Conservation (phyloP, 2,329 filamentous ascomycete genomes). For the Exophiala sp. region DNA sequence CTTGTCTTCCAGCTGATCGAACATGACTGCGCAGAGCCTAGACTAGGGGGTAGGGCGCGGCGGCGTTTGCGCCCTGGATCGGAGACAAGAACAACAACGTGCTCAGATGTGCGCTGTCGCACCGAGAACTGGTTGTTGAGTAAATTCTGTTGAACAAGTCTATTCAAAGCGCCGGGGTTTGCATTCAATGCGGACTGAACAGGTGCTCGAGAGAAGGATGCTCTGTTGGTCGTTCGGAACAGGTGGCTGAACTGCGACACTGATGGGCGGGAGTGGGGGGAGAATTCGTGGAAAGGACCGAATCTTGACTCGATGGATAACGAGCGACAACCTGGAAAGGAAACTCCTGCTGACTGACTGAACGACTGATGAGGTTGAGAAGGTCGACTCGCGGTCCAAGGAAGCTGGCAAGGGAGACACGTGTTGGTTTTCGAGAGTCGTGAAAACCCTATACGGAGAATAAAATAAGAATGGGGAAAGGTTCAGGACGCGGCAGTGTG, state of each 20-base stretch:
- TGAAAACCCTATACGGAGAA: constrained; percentile 1
- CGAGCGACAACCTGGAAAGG: neutral
- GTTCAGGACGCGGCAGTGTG: neutral
- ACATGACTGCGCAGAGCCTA: constrained; percentile 8
- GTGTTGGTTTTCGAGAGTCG: neutral
- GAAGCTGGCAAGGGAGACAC: neutral
- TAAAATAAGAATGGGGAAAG: neutral
- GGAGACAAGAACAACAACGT: neutral
- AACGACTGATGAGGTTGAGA: neutral
- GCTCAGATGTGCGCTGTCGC: neutral
- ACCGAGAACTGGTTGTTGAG: neutral
- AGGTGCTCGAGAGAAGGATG: neutral
- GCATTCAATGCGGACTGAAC: neutral
- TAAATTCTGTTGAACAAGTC: too few species aligned
- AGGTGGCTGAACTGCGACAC: neutral
- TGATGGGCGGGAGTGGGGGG: neutral
- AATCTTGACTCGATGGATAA: neutral
- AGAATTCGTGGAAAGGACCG: neutral
- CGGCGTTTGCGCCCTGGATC: neutral
- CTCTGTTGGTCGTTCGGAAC: neutral
- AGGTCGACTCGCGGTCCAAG: neutral
- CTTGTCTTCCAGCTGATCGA: constrained; percentile 32
- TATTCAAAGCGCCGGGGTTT: neutral
- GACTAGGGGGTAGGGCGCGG: neutral
- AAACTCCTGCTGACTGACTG: neutral